Evolutionary conservation across 1,284 basidiomycete genomes (phyloP), one percentile per base, ranked within the genome.

Genomic region (Heterobasidion irregulare): DNA sequence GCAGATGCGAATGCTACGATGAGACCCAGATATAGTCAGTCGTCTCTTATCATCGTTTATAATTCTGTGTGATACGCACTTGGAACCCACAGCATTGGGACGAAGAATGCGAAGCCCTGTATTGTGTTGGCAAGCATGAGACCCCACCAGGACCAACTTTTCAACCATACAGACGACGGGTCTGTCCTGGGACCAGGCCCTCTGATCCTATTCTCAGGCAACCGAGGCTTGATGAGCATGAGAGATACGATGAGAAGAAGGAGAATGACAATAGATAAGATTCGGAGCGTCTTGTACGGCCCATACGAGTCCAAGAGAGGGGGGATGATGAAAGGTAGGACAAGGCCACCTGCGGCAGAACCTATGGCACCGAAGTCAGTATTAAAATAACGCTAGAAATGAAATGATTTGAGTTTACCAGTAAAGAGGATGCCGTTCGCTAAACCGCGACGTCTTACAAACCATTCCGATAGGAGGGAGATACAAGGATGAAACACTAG

Each of bases 381-480:
- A 47, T 47, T 13, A 18, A 26, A 16, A 10, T 16, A 19, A n/a
- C 2, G 46, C 9, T 19, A 47, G 10, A 47, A n/a, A 26, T 18
- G 8, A 8, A 4, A 6, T 56, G 38, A n/a, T n/a, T 41, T 41
- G 38, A 3, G 38, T 41, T 41, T 41, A 41, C 38, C 75, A 6
- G 74, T 72, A 50, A 72, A 72, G 32, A 76, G 67, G 36, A 73
- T 63, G 0, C 75, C 74, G 51, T 70, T 72, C 1, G 75, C 75
- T 9, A 74, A 61, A 0, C 75, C 75, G 18, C 73, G 61, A 0
- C 68, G 65, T 6, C 57, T 58, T 18, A 73, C 65, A 56, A 77
- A 77, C 75, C 75, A 77, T 55, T 76, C 74, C 0, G 70, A 66
- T 55, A 77, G 60, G 58, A 68, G 73, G 13, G 66, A 68, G 13